Base-by-base conservation (phyloP, 441 rosid genomes). In the Manihot esculenta region DNA sequence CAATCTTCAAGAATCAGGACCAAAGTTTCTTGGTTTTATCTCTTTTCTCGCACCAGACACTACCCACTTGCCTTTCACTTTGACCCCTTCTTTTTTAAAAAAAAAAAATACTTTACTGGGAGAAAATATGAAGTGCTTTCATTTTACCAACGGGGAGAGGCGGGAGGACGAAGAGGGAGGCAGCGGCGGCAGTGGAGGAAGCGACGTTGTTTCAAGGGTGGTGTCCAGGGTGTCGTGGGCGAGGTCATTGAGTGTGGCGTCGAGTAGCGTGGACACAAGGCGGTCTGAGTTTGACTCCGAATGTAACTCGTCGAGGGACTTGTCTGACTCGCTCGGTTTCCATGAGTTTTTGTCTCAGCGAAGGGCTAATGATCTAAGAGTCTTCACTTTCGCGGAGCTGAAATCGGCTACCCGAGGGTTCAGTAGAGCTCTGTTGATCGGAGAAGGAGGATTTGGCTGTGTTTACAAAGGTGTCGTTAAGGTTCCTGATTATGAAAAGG, bases 371-470 rank as follows among this genome's bases (percentile, higher is more conserved):
- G 93, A 92, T 87, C 84, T 94, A 7, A 80, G 84, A 59, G 83
- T 80, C 64, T 93, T 91, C 80, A 71, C 72, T 51, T 88, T 84
- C 69, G 60, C 84, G 2, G 89, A 91, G 59, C 93, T 93, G 69
- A 91, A 82, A 76, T 60, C 76, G 64, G 90, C 96, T 35, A 91
- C 97, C 44, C 78, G 90, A 77, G 90, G 85, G 72, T 93, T 93
- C 74, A 88, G 88, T 55, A 84, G 93, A 3, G 93, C 84, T 53
- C 84, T 90, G 45, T 78, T 91, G 70, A 74, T 93, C 21, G 98
- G 97, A 44, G 98, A 93, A 75, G 98, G 98, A 35, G 98, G 98
- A 10, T 93, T 93, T 38, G 98, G 97, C 54, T 89, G 92, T 2
- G 98, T 93, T 64, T 91, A 87, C 45, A 86, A 87, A 78, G 98